Percentiles rank a stretch among this genome's conserved stretches.
Conservation (phyloP, 257 asterid genomes). For the Gynochthodes officinalis region DNA sequence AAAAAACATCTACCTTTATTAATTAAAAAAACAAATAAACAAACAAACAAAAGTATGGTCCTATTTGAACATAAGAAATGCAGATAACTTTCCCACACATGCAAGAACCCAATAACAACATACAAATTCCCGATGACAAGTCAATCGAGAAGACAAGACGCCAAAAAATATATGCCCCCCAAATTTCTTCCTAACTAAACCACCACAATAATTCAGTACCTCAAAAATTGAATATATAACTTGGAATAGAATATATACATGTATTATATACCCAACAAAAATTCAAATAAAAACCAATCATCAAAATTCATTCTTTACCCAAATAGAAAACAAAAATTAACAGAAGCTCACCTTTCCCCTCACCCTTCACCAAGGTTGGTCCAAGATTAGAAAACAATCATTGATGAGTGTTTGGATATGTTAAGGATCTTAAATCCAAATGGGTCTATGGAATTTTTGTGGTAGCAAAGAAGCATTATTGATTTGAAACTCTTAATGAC, state of each 20-base stretch:
- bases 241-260: no score
- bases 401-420: not conserved
- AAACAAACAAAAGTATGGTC: not conserved
- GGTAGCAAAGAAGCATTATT: constrained; percentile 4
- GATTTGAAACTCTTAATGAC: not conserved
- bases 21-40: no score
- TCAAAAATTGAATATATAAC: constrained; percentile 5
- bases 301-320: no score
- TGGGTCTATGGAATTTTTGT: not conserved
- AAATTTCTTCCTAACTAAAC: constrained; percentile 4
- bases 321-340: no score
- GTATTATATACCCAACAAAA: not conserved
- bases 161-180: not conserved
- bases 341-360: no score
- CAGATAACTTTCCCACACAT: not conserved
- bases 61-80: not conserved
- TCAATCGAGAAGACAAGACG: constrained; percentile 17
- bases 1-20: not conserved
- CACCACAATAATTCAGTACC: constrained; percentile 8
- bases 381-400: no score
- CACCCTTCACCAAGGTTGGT: no score
- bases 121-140: constrained; percentile 1
- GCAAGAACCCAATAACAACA: not conserved
- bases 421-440: not conserved
- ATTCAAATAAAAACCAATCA: not conserved